Evolutionary conservation across 441 rosid species (phyloP), one percentile per base, ranked within the genome.

Genomic region (Adansonia gregorii): DNA sequence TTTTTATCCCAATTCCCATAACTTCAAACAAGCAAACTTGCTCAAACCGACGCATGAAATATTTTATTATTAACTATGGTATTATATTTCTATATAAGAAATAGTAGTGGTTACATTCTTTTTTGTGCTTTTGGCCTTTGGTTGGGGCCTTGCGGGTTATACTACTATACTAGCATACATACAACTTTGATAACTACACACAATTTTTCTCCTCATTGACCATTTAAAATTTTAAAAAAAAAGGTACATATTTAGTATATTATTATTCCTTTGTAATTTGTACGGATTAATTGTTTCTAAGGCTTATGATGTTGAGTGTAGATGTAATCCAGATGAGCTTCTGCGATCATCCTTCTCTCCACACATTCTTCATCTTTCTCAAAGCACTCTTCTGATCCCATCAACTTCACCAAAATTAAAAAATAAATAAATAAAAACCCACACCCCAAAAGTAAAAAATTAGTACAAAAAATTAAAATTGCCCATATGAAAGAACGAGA

Each of bases 311-410:
- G 55, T 78, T 92, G 94, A 59, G 97, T 93, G 85, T 93, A 93
- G 58, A 93, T 89, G 83, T 93, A 92, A 81, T 93, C 97, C 84
- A 93, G 86, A 84, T 93, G 97, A 80, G 97, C 89, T 24, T 92
- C 97, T 41, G 89, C 89, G 17, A 82, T 75, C 91, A 92, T 83
- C 85, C 95, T 92, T 86, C 91, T 88, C 78, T 88, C 83, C 79
- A 75, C 6, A 76, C 93, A 92, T 77, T 88, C 93, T 76, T 88
- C 92, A 72, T 88, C 89, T 56, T 65, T 70, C n/a, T 82, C 91
- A 8, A 77, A 80, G 55, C 93, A 88, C 19, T 82, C 90, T 66
- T 76, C 78, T 51, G 64, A 76, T 83, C 94, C 93, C 93, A 87
- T 90, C 61, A 88, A 68, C 96, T 91, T 82, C 74, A 8, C 49